phyloP scores from a whole-genome alignment of 495 filamentous ascomycete genomes.

The Collariella sp. region DNA sequence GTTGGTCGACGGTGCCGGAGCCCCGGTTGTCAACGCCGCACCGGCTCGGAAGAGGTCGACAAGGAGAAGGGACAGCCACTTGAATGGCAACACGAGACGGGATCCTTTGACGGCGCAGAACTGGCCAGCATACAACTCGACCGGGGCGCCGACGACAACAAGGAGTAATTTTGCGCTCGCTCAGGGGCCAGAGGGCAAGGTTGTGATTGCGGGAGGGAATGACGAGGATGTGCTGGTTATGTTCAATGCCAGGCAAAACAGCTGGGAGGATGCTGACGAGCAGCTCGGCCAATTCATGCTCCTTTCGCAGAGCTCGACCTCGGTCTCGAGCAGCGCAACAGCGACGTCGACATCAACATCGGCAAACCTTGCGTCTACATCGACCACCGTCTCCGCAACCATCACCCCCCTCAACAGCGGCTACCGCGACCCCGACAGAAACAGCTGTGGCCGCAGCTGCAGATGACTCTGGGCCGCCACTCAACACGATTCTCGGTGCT shows the following conservation, averaged over 20 bases:
- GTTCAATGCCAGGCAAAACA: slow-evolving; percentile 70
- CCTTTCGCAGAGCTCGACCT: slow-evolving; percentile 29
- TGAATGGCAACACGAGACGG: slow-evolving; percentile 24
- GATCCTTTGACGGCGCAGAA: slow-evolving; percentile 42
- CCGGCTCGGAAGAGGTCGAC: slow-evolving; percentile 21
- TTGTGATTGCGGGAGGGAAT: slow-evolving; percentile 72
- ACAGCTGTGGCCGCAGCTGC: slow-evolving; percentile 13
- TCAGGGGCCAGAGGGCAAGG: slow-evolving; percentile 47
- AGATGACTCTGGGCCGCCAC: slow-evolving; percentile 2
- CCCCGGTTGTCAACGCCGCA: slow-evolving; percentile 35
- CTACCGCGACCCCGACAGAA: slow-evolving; percentile 30
- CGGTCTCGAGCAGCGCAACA: slow-evolving; percentile 19
- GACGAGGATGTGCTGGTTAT: slow-evolving; percentile 58
- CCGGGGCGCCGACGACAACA: slow-evolving; percentile 54
- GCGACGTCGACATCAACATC: slow-evolving; percentile 34
- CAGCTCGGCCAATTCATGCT: slow-evolving; percentile 47
- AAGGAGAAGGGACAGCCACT: slow-evolving; percentile 22
- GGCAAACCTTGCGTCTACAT: slow-evolving; percentile 26
- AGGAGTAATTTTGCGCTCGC: slow-evolving; percentile 42
- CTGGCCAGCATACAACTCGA: slow-evolving; percentile 73
- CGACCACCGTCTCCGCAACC: slow-evolving; percentile 12
- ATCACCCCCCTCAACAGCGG: slow-evolving; percentile 15
- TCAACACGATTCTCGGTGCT: slow-evolving; percentile 58
- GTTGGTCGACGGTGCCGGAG: slow-evolving; percentile 40
- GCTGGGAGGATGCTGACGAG: slow-evolving; percentile 68